Evolutionary conservation across 192 early-diverging fungal genomes (phyloP).

Genomic region (Entomortierella lignicola): DNA sequence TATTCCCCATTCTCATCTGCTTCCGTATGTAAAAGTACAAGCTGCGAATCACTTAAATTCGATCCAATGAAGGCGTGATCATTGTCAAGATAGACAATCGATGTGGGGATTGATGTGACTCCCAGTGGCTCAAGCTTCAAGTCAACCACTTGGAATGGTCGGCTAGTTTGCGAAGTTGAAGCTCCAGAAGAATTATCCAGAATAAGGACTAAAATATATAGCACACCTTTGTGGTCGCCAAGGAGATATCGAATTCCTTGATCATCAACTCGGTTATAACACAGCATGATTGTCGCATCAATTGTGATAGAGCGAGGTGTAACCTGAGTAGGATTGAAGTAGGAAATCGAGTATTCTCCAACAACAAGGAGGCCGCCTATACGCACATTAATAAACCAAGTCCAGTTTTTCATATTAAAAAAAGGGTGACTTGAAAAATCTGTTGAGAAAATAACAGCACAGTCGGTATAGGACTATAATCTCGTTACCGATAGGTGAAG

Average conservation of each 20-base stretch:
- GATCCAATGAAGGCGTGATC: conserved; percentile 88
- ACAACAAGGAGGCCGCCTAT: conserved; percentile 67
- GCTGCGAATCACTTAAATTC: conserved; percentile 84
- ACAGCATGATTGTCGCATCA: conserved; percentile 61
- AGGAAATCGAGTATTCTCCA: conserved; percentile 67
- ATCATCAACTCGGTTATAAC: conserved; percentile 65
- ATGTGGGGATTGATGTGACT: conserved; percentile 63
- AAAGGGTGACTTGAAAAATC: too few species aligned
- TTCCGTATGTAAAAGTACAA: conserved; percentile 71
- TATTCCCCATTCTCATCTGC: conserved; percentile 59
- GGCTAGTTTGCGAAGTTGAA: background rate
- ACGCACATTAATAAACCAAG: background rate
- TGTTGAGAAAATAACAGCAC: too few species aligned
- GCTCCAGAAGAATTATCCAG: conserved; percentile 23
- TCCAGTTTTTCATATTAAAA: background rate
- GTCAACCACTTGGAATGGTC: conserved; percentile 24
- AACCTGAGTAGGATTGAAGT: conserved; percentile 51
- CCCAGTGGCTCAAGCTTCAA: conserved; percentile 61
- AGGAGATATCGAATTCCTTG: conserved; percentile 72
- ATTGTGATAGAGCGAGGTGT: conserved; percentile 52
- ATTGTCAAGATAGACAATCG: conserved; percentile 75
- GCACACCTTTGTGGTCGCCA: conserved; percentile 71
- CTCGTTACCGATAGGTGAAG: conserved; percentile 51
- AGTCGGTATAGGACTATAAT: background rate
- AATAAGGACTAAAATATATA: conserved; percentile 68